Percentiles rank a stretch among this genome's conserved stretches.
Conservation (phyloP, 1,284 basidiomycete genomes). For the Afroboletus lepidellus region DNA sequence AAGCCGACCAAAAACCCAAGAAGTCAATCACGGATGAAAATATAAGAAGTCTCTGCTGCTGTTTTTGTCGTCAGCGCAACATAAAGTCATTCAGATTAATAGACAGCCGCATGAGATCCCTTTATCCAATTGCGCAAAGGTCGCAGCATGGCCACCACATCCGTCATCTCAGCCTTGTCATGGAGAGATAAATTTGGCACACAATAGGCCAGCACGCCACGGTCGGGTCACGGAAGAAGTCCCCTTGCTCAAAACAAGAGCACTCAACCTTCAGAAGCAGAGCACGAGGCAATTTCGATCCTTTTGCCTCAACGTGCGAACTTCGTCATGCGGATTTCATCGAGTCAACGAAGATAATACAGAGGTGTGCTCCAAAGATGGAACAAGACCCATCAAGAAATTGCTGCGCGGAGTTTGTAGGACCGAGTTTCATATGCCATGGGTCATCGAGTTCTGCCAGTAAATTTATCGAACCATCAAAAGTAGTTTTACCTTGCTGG, state of each 20-base stretch:
- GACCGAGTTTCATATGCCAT: constrained; percentile 14
- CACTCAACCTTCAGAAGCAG: constrained; percentile 1
- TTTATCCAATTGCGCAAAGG: not conserved
- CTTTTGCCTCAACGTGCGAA: constrained; percentile 6
- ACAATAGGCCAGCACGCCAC: not conserved
- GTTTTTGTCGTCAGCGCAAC: constrained; percentile 10
- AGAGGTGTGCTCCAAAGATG: constrained; percentile 15
- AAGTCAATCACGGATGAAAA: constrained; percentile 14
- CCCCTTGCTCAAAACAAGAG: constrained; percentile 2
- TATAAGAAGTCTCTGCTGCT: constrained; percentile 9
- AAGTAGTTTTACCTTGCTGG: constrained; percentile 18
- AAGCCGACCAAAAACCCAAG: constrained; percentile 20
- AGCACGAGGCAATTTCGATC: constrained; percentile 25
- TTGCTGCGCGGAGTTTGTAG: constrained; percentile 23
- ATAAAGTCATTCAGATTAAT: constrained; percentile 6
- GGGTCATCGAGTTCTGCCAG: constrained; percentile 1
- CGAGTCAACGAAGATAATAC: constrained; percentile 14
- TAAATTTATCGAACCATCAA: constrained; percentile 11
- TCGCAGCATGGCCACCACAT: not conserved
- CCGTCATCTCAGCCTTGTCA: constrained; percentile 2
- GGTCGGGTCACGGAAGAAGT: constrained; percentile 9
- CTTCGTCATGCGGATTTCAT: constrained; percentile 18
- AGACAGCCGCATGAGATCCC: not conserved
- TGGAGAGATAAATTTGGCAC: constrained; percentile 11
- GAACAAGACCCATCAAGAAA: constrained; percentile 6